Base-by-base conservation (phyloP, 2,329 filamentous ascomycete species). In the Aschersonia sp. region DNA sequence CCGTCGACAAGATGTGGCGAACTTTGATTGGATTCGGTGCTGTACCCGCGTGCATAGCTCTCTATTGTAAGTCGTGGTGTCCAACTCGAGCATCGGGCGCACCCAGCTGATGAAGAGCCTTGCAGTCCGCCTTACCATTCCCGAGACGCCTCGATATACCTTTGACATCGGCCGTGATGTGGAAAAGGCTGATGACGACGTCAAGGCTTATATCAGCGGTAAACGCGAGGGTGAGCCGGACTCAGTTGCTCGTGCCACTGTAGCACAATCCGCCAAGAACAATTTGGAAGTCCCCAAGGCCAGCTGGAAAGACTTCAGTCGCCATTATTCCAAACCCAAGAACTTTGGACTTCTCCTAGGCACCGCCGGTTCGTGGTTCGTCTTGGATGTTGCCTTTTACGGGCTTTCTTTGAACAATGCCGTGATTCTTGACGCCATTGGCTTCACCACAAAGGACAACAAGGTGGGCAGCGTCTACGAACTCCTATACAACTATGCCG, bases 1-100 rank as follows among this genome's bases (percentile, higher is more conserved):
- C 62, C 9, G 83, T 89, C 5, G 86, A 92, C 68, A 88, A 87
- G 72, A 89, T 89, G 83, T 92, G 86, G 86, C 77, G 86, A 54
- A 73, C 80, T 11, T 73, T 92, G 45, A 85, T 92, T 58, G 86
- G 85, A 10, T 84, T 89, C 57, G 86, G 86, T 54, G 84, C 83
- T 43, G 77, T 92, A 7, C 86, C 86, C 2, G 86, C 83, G 42
- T 85, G 80, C 60, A 79, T 89, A 52, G 86, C 87, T 22, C 76
- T 94, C 14, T 92, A 92, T 70, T 92, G 62, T 64, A 55, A 56
- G 64, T 54, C 12, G 2, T 6, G 7, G 4, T 47, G 30, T 32
- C 30, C 14, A 41, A 43, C 39, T 11, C 6, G 8, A 2, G 37
- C 8, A n/a, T 30, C 47, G 6, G 47, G 6, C 4, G 4, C 42